Evolutionary conservation across 106 monocot genomes (phyloP), one percentile per base, ranked within the genome.

Genomic region (Platanthera guangdongensis): DNA sequence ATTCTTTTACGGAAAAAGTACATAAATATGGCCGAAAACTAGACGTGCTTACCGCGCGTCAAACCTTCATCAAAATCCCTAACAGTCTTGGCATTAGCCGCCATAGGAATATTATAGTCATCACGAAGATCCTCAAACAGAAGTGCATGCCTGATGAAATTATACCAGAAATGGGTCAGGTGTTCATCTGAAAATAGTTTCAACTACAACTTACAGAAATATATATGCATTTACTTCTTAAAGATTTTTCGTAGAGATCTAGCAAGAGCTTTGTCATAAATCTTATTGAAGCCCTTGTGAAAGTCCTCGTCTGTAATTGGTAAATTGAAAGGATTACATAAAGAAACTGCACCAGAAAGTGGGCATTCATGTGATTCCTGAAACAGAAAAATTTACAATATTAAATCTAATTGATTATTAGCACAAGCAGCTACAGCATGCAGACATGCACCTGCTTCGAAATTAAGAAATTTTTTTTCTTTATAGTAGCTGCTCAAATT

Each of bases 231-330:
- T 71, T 96, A 93, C 96, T 86, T 96, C 45, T 87, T 91, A 57
- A 93, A 93, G 78, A 91, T 96, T 54, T 75, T 91, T 39, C 81
- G 64, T 28, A 96, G 79, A 79, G 87, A 82, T 74, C 86, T 80
- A 78, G 96, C 87, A 79, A 96, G 93, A 78, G 91, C 84, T 84
- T 79, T 89, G 57, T 96, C 89, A 76, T 96, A 96, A 15, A 96
- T 25, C 50, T 87, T 91, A 80, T 96, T 96, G 77, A 96, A 96
- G 19, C 96, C 93, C 82, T 88, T 89, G 57, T 80, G 93, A 71
- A 96, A 96, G 68, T 96, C 89, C 79, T 93, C 96, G 82, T 96
- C 93, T 62, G 96, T 93, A 81, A 87, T 87, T 69, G 91, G 87
- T 81, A 96, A 83, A 80, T 93, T 86, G 74, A 96, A 96, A 78